These are phyloP conservation scores for Strigomonas culicis DNA, from an alignment of 208 protist species.

Conservation along the genomic window DNA sequence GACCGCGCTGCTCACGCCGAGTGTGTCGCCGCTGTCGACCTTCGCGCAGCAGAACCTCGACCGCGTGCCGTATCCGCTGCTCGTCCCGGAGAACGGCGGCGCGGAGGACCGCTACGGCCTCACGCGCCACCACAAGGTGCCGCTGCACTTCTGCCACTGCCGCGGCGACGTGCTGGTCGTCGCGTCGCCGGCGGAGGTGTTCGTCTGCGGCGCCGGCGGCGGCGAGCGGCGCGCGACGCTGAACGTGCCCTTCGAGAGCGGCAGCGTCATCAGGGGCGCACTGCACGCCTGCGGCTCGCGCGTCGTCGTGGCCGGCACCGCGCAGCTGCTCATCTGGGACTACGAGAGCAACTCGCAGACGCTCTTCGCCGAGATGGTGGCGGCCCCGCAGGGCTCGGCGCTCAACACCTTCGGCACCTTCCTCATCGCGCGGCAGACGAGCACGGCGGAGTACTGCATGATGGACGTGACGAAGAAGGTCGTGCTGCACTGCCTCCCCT, in stretches of 20 bases:
- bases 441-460: constrained; percentile 34
- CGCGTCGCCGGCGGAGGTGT: constrained; percentile 44
- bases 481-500: constrained; percentile 42
- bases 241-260: constrained; percentile 57
- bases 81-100: constrained; percentile 57
- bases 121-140: constrained; percentile 20
- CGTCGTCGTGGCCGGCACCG: constrained; percentile 57
- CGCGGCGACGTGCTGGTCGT: constrained; percentile 51
- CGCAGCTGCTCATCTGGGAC: constrained; percentile 68
- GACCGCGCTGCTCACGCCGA: constrained; percentile 38
- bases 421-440: constrained; percentile 37
- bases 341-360: constrained; percentile 56
- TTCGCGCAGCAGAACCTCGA: constrained; percentile 18
- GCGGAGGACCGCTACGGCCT: constrained; percentile 38
- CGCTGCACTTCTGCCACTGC: constrained; percentile 36
- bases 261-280: constrained; percentile 45
- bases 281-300: constrained; percentile 56
- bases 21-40: constrained; percentile 41
- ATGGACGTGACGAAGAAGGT: constrained; percentile 67
- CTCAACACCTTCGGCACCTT: constrained; percentile 51
- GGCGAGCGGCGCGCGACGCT: constrained; percentile 38
- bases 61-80: constrained; percentile 47
- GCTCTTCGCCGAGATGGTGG: constrained; percentile 38
- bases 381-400: constrained; percentile 20
- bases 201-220: constrained; percentile 41